Conservation (phyloP, 192 early-diverging fungal genomes). For the Coemansia sp. region DNA sequence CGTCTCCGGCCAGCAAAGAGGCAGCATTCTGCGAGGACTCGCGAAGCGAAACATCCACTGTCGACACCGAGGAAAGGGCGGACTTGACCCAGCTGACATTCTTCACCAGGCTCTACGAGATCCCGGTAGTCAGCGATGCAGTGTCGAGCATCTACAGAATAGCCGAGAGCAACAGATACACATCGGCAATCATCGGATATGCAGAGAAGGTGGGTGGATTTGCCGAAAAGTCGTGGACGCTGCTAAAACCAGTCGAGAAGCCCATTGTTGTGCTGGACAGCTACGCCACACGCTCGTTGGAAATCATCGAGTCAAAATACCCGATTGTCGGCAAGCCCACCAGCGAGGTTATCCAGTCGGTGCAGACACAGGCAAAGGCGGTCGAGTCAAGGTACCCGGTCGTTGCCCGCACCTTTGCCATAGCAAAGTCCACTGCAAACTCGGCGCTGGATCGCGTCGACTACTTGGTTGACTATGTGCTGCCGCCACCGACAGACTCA, state of each 20-base stretch:
- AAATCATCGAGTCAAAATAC: slow-evolving; percentile 60
- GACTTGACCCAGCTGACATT: slow-evolving; percentile 41
- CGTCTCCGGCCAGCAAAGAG: slow-evolving; percentile 24
- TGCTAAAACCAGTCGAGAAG: slow-evolving; percentile 53
- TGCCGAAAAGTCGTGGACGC: slow-evolving; percentile 43
- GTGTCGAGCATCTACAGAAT: slow-evolving; percentile 52
- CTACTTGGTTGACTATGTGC: slow-evolving; percentile 60
- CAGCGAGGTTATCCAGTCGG: slow-evolving; percentile 57
- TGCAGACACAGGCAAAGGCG: slow-evolving; percentile 48
- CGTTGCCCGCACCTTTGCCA: slow-evolving; percentile 58
- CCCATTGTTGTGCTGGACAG: slow-evolving; percentile 61
- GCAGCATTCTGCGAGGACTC: slow-evolving; percentile 44
- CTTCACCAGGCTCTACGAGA: slow-evolving; percentile 55
- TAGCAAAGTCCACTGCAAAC: slow-evolving; percentile 55
- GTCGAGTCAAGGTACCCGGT: slow-evolving; percentile 51
- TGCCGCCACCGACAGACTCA: slow-evolving; percentile 21
- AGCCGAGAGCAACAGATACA: slow-evolving; percentile 53
- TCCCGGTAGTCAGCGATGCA: slow-evolving; percentile 58
- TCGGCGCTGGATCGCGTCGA: slow-evolving; percentile 61
- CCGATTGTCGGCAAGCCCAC: slow-evolving; percentile 65
- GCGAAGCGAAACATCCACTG: slow-evolving; percentile 57
- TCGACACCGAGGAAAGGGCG: slow-evolving; percentile 39
- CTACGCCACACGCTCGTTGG: slow-evolving; percentile 64
- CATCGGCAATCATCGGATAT: slow-evolving; percentile 37
- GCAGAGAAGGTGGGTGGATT: slow-evolving; percentile 47